Percentiles rank a stretch among this genome's conserved stretches.
Evolutionary conservation across 2,329 filamentous ascomycete genomes (phyloP).

Genomic region (Botrytis elliptica): DNA sequence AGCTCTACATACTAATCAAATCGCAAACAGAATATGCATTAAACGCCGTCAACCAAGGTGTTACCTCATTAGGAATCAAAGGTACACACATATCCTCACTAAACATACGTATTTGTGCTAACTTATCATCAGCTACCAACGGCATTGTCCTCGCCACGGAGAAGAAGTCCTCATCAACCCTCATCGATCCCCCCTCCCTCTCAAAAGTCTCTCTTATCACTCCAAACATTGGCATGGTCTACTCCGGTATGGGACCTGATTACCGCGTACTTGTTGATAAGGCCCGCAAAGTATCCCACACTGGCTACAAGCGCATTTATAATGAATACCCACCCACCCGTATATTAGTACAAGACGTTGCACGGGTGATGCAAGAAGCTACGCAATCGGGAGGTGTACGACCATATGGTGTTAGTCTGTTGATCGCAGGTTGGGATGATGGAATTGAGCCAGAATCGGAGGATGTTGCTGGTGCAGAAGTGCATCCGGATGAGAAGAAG

Average conservation of each 20-base stretch:
- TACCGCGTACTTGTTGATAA: slow-evolving; percentile 97
- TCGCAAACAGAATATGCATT: slow-evolving; percentile 82
- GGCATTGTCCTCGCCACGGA: slow-evolving; percentile 98
- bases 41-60: slow-evolving; percentile 98
- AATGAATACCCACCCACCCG: slow-evolving; percentile 99
- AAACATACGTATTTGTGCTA: not conserved
- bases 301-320: slow-evolving; percentile 99
- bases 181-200: slow-evolving; percentile 91
- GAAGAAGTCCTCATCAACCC: slow-evolving; percentile 97
- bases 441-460: slow-evolving; percentile 84
- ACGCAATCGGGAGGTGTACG: slow-evolving; percentile 97
- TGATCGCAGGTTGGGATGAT: slow-evolving; percentile 98
- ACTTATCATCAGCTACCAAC: slow-evolving; percentile 71
- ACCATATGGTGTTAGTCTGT: slow-evolving; percentile 91
- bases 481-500: slow-evolving; percentile 69
- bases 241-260: slow-evolving; percentile 98
- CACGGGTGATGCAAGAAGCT: slow-evolving; percentile 96
- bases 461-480: slow-evolving; percentile 52
- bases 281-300: slow-evolving; percentile 96
- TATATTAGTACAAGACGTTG: slow-evolving; percentile 98
- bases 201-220: slow-evolving; percentile 98
- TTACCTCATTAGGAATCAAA: slow-evolving; percentile 98
- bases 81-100: slow-evolving; percentile 51
- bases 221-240: slow-evolving; percentile 99
- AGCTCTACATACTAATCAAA: slow-evolving; percentile 27